These are phyloP conservation scores for Athelia sp. DNA, from an alignment of 1,284 basidiomycete species.

Conservation along the genomic window DNA sequence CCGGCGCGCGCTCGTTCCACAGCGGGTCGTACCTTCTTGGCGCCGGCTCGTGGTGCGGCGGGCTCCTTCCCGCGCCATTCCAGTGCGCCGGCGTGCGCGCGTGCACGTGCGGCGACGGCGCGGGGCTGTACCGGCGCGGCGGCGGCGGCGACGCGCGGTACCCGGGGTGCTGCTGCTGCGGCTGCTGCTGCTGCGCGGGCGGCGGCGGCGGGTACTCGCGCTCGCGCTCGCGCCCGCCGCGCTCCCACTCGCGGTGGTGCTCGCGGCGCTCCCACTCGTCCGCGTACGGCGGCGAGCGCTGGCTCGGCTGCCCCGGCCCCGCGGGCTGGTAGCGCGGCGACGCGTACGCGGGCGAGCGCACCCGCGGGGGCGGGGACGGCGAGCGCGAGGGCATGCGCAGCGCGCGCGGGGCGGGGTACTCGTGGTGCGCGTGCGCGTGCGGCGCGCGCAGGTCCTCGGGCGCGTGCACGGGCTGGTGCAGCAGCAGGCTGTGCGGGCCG, in stretches of 20 bases:
- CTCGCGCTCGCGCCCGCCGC: slow-evolving; percentile 53
- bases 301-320: slow-evolving; percentile 46
- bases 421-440: slow-evolving; percentile 40
- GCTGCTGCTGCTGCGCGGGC: slow-evolving; percentile 32
- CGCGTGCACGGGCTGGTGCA: slow-evolving; percentile 65
- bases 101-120: slow-evolving; percentile 44
- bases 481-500: slow-evolving; percentile 48
- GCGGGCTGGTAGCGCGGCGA: slow-evolving; percentile 50
- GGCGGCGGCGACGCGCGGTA: slow-evolving; percentile 25
- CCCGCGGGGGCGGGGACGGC: slow-evolving; percentile 41
- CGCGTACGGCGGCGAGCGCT: slow-evolving; percentile 60
- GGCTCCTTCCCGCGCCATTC: slow-evolving; percentile 3
- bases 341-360: slow-evolving; percentile 30
- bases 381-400: slow-evolving; percentile 27
- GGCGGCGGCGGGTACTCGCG: slow-evolving; percentile 38
- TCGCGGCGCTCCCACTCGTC: slow-evolving; percentile 46
- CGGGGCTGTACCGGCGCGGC: slow-evolving; percentile 31
- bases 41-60: slow-evolving; percentile 2
- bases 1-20: slow-evolving; percentile 10
- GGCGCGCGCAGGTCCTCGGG: slow-evolving; percentile 37
- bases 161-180: slow-evolving; percentile 31
- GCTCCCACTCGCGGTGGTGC: slow-evolving; percentile 30
- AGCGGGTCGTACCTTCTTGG: slow-evolving; percentile 19
- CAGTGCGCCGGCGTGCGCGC: slow-evolving; percentile 27
- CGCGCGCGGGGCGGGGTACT: slow-evolving; percentile 35